Base-by-base conservation (phyloP, 495 filamentous ascomycete genomes). In the Penicillium psychrofluorescens region DNA sequence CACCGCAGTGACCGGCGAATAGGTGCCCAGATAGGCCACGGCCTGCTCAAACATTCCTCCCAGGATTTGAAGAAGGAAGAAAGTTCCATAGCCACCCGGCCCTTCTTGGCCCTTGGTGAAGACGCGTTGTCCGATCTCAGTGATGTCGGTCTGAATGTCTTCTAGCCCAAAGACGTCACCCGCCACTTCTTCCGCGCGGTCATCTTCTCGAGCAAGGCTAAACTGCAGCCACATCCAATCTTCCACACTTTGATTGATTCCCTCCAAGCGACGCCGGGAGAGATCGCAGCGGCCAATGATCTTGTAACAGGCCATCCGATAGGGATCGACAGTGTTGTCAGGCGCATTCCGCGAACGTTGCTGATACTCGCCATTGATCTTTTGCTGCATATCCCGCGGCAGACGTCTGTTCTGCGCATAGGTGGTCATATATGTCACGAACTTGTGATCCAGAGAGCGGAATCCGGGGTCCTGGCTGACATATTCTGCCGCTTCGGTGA, bases 181-280 rank as follows among this genome's bases (percentile, higher is more conserved):
- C 10, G 91, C 88, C 40, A 84, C 79, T 57, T 96, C 90, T 41
- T 88, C 81, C 8, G 80, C 76, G 41, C 85, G 80, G 54, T 88
- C 88, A 43, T 84, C 81, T 57, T 99, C 92, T 42, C 94, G 74
- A 11, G 90, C 89, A 35, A 99, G 81, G 52, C 79, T 85, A 62
- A 97, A 88, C 60, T 97, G 92, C 44, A 99, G 66, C 92, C 92
- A 99, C 62, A 94, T 82, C 88, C 89, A 97, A 59, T 97, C 94
- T 52, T 95, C 87, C 37, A 95, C 81, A 16, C 80, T 84, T 44
- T 84, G 84, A 43, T 78, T 83, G 12, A 97, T 74, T 38, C 79
- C 77, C n/a, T 94, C 86, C 9, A 96, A 72, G 44, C 76, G 86
- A 49, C 90, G 79, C 40, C 84, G 83, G 46, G 66, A 74, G 13